A percentile compares a stretch with the other conserved stretches of the same genome.
phyloP scores from a whole-genome alignment of 257 asterid genomes.

The Gynochthodes officinalis region DNA sequence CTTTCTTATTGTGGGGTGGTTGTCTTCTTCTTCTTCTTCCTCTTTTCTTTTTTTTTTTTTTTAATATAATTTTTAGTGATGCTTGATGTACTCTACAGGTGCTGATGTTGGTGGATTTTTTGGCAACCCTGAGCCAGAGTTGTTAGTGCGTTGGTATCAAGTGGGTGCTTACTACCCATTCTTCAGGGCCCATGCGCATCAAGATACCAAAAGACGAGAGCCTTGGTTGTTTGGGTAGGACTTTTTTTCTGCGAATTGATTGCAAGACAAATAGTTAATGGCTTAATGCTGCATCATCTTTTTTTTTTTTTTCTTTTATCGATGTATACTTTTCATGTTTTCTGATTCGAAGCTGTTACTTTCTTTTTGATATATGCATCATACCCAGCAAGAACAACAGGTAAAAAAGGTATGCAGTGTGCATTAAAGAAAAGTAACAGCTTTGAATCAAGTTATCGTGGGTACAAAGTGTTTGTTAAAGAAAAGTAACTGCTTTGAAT shows the following conservation, averaged over 20 bases:
- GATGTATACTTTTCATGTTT: not conserved
- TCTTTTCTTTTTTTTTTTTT: too few relatives aligned
- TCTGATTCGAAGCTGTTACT: not conserved
- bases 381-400: too few relatives aligned
- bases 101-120: conserved; percentile 99
- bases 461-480: too few relatives aligned
- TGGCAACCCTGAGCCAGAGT: conserved; percentile 87
- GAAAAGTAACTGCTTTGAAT: not conserved
- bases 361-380: too few relatives aligned
- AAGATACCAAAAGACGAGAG: conserved; percentile 94
- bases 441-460: too few relatives aligned
- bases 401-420: too few relatives aligned
- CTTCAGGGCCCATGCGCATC: conserved; percentile 98
- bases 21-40: too few relatives aligned
- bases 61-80: conserved; percentile 16
- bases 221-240: conserved; percentile 97
- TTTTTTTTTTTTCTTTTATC: not conserved
- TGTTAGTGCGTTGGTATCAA: conserved; percentile 98
- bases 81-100: conserved; percentile 43
- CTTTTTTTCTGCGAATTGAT: conserved; percentile 20
- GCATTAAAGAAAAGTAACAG: too few relatives aligned
- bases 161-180: conserved; percentile 97
- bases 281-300: not conserved
- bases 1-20: not conserved
- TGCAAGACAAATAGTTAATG: not conserved